Evolutionary conservation across 2,329 filamentous ascomycete species (phyloP), one percentile per base, ranked within the genome.

Genomic region (Aspergillus tanneri): DNA sequence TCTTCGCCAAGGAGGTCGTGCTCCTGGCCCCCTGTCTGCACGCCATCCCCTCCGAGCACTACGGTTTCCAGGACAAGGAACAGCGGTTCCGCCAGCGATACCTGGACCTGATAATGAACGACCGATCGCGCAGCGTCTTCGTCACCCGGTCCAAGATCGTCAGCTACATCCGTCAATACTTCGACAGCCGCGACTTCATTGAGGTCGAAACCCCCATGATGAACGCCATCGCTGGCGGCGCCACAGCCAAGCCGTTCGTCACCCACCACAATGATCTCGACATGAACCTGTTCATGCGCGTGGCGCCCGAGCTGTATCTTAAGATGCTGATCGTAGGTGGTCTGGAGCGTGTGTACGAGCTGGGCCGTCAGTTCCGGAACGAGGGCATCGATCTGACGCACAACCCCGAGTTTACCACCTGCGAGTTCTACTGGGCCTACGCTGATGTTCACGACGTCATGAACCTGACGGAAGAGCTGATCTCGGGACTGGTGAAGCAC

Each of bases 141-240:
- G 80, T 90, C 63, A 90, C 88, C 30, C 83, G 93, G 46, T 84
- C 89, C 64, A 90, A 89, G 81, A 91, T 97, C 64, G 83, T 95
- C 66, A 84, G 82, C 53, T 96, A 90, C 68, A 87, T 99, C 58
- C 88, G 93, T 59, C 81, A 83, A 62, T 99, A 86, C 79, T 89
- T 99, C 60, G 88, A 96, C 63, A 82, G 86, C 59, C 81, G 86
- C 45, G 88, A 92, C 62, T 99, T 99, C 71, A 79, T 90, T 47
- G 91, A 96, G 70, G 91, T 97, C 21, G 90, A 97, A 75, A 99
- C 93, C 0, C 92, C 93, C 4, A 96, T 97, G 83, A 91, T 99
- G 82, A 95, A 96, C 69, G 83, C 88, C 63, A 95, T 96, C 66
- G 90, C 93, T 23, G 95, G 93, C 60, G 93, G 93, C 67, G 93